Base-by-base conservation (phyloP, 495 filamentous ascomycete genomes). In the Aspergillus incahuasiensis region DNA sequence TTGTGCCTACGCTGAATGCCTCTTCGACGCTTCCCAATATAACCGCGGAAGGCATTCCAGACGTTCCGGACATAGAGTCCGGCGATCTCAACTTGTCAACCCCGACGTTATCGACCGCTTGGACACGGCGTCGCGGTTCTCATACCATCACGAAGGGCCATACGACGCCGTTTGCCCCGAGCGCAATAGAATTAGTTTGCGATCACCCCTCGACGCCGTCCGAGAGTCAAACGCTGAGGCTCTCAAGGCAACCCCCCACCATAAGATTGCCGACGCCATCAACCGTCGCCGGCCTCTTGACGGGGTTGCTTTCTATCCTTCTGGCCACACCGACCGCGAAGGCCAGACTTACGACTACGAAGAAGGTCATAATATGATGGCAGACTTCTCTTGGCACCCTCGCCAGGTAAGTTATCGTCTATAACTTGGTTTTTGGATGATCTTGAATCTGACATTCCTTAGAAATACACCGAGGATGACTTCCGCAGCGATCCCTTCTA, bases 71-170 rank as follows among this genome's bases (percentile, higher is more conserved):
- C 55, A 30, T 35, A 34, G 43, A 58, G 86, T 64, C 2, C 77
- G 81, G 7, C 82, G 81, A 57, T 83, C 78, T 48, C 81, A 82
- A 48, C 74, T 86, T 11, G 83, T 88, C 15, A 81, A 84, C 28
- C 74, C 89, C 0, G 94, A 98, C 63, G 76, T 77, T 12, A 91
- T 98, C 59, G 94, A 98, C 69, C 66, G 77, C 3, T 80, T 98
- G 0, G 94, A 96, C 61, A 71, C 75, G 48, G 71, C 85, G 1
- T 78, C 76, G 3, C 74, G 77, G 16, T 71, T 68, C 7, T 69
- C 75, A 2, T 97, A 95, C 63, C 94, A 98, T 66, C 94, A 98
- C 60, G 89, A 88, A 53, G 94, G 94, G 0, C 94, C 94, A 0
- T 98, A 89, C 59, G 94, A 98, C 67, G 90, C 94, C 0, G 86